Evolutionary conservation across 83 land plant species (phyloP).

Genomic region (Diphasiastrum complanatum): DNA sequence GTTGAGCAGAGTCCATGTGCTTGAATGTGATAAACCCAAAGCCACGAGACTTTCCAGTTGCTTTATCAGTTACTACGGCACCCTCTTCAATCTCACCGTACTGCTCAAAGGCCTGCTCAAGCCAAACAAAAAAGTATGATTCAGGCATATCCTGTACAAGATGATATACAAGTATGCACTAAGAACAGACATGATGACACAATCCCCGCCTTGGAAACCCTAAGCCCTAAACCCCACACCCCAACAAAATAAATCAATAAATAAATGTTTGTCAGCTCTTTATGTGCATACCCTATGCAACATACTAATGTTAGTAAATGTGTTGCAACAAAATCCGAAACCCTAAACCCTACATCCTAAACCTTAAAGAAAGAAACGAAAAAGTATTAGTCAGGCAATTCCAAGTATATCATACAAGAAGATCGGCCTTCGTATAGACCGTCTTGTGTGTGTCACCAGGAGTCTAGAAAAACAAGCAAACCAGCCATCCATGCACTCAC

Average conservation of each 20-base stretch:
- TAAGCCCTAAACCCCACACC: not conserved
- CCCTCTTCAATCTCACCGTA: constrained; percentile 81
- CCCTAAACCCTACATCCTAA: no score
- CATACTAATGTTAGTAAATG: no score
- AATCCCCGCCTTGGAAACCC: not conserved
- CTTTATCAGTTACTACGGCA: constrained; percentile 64
- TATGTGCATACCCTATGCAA: no score
- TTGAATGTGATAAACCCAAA: constrained; percentile 76
- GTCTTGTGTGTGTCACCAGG: no score
- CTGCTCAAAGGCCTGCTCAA: constrained; percentile 47
- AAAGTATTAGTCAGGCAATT: no score
- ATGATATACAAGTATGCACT: not conserved
- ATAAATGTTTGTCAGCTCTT: no score
- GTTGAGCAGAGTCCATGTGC: constrained; percentile 67
- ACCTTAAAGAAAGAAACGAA: no score
- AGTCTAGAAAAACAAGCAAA: constrained; percentile 30
- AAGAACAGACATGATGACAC: no score
- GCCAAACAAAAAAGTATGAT: not conserved
- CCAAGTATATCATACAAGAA: no score
- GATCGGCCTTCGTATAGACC: no score
- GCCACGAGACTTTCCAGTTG: constrained; percentile 70
- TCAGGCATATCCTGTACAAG: not conserved
- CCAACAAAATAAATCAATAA: no score
- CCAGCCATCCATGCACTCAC: constrained; percentile 73
- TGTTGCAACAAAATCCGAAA: no score